Conservation (phyloP, 306 rosid genomes). For the Sindora glabra region DNA sequence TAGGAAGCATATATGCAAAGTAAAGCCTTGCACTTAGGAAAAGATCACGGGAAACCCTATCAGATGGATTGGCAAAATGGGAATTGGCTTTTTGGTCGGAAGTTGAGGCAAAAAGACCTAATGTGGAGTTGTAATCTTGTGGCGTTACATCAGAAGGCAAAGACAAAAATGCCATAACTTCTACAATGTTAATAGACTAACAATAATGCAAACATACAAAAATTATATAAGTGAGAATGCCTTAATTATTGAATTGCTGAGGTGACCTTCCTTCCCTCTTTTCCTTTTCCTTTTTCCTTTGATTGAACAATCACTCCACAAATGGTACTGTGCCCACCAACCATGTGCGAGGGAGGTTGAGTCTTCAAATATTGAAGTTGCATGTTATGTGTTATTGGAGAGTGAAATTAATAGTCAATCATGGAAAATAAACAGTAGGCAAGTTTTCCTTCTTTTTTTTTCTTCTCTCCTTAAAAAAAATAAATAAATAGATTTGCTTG, state of each 20-base stretch:
- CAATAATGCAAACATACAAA: conserved; percentile 1
- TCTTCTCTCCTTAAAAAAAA: background rate
- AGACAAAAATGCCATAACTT: conserved; percentile 28
- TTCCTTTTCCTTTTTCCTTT: conserved; percentile 15
- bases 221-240: background rate
- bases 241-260: conserved; percentile 34
- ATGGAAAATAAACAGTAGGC: background rate
- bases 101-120: conserved; percentile 19
- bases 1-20: background rate
- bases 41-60: conserved; percentile 26
- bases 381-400: conserved; percentile 17
- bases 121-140: conserved; percentile 23
- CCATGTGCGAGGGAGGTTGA: conserved; percentile 17
- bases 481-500: too few relatives aligned
- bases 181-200: background rate
- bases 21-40: conserved; percentile 6
- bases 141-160: conserved; percentile 33
- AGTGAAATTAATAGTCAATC: background rate
- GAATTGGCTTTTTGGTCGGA: conserved; percentile 34
- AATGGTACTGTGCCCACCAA: conserved; percentile 5
- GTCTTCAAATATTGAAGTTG: conserved; percentile 11
- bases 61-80: conserved; percentile 26
- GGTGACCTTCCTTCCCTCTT: conserved; percentile 40
- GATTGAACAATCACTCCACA: conserved; percentile 17
- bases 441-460: background rate